Conservation (phyloP, 768 basidiomycete genomes). For the Hydnum rufescens region DNA sequence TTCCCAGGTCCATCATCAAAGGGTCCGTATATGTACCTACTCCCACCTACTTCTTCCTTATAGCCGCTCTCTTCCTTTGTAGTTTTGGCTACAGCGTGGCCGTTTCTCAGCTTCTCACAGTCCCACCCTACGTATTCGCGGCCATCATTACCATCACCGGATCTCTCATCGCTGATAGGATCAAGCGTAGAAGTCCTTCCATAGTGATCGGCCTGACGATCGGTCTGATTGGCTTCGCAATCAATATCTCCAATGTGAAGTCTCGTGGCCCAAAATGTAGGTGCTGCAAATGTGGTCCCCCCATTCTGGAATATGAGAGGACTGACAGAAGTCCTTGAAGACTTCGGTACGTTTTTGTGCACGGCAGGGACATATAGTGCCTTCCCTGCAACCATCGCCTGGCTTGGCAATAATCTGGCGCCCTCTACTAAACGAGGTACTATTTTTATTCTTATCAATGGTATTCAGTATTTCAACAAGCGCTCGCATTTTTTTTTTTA, state of each 20-base stretch:
- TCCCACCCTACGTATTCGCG: slow-evolving; percentile 45
- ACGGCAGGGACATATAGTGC: slow-evolving; percentile 39
- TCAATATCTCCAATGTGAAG: slow-evolving; percentile 32
- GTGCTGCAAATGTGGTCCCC: no score
- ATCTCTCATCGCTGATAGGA: slow-evolving; percentile 38
- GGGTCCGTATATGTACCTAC: slow-evolving; percentile 17
- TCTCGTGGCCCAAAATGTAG: no score
- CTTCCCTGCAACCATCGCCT: slow-evolving; percentile 40
- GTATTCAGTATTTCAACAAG: not conserved
- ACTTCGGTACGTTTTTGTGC: slow-evolving; percentile 52
- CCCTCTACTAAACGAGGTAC: not conserved
- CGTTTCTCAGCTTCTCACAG: slow-evolving; percentile 42
- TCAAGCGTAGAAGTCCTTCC: slow-evolving; percentile 36
- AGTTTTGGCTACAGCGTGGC: slow-evolving; percentile 41
- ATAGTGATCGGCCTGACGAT: slow-evolving; percentile 32
- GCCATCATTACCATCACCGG: slow-evolving; percentile 32
- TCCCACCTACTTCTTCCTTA: not conserved
- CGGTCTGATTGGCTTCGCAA: slow-evolving; percentile 37
- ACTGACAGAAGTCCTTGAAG: slow-evolving; percentile 32
- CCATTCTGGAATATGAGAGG: no score
- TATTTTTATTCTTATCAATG: not conserved
- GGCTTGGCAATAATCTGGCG: slow-evolving; percentile 38
- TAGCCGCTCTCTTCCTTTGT: slow-evolving; percentile 4
- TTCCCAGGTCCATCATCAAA: slow-evolving; percentile 33
- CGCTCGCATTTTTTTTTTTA: not conserved